Evolutionary conservation across 2,329 filamentous ascomycete genomes (phyloP), one percentile per base, ranked within the genome.

Genomic region (Ophiosphaerella herpotricha): DNA sequence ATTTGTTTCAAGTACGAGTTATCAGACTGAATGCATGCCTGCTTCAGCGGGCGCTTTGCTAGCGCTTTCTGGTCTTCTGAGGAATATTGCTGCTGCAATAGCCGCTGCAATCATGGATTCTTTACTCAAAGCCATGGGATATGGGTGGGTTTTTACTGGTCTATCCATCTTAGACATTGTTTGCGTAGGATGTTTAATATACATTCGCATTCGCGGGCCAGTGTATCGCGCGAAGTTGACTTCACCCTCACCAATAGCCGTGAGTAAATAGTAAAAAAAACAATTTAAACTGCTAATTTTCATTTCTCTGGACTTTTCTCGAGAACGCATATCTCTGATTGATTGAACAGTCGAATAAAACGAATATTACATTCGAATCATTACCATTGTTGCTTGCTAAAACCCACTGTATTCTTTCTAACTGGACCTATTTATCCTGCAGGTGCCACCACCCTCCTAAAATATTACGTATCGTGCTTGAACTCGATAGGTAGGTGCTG

Each of bases 111-210:
- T 74, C 21, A 61, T 75, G 8, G 61, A 67, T 4, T 50, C 57
- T 7, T 45, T 76, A 5, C 57, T 72, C 3, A 52, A 50, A 14
- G 54, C 39, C 8, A 72, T 74, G 66, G 72, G 72, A 2, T 62
- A 62, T 26, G 71, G 70, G 3, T 75, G 68, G 67, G 73, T 68
- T 44, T 75, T 74, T 38, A 71, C 65, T 0, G 72, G 72, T 0
- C 39, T 75, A 24, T 65, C 61, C 1, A 24, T 72, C 8, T 43
- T 74, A 6, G 64, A 72, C 33, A 37, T 55, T 21, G 8, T 38
- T 6, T 58, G 55, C 39, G 44, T 55, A 26, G 29, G 21, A 6
- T 52, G 55, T 5, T 43, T 58, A 7, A 7, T 53, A 6, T 47
- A 40, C 31, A 41, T 54, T 18, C 39, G 50, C 7, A 7, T 48